A percentile compares a stretch with the other conserved stretches of the same genome.
Conservation (phyloP, 2,329 filamentous ascomycete genomes). For the Neonectria coccinea region DNA sequence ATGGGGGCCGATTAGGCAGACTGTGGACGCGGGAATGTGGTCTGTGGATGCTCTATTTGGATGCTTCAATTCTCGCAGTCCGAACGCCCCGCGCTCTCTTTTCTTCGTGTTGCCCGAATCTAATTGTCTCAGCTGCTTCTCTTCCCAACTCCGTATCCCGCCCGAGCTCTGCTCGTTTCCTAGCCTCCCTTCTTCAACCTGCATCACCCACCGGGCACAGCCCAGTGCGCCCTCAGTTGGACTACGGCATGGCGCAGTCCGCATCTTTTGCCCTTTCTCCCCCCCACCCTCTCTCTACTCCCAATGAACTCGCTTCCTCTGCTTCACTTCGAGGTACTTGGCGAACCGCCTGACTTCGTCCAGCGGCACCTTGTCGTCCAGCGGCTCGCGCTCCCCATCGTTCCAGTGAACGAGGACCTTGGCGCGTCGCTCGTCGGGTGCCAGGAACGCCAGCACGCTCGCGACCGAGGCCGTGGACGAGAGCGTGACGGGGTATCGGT, state of each 20-base stretch:
- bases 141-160: not conserved
- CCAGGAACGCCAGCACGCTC: slow-evolving; percentile 41
- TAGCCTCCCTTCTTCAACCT: slow-evolving; percentile 1
- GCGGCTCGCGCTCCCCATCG: slow-evolving; percentile 39
- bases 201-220: slow-evolving; percentile 14
- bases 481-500: slow-evolving; percentile 38
- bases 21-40: not conserved
- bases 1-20: slow-evolving; percentile 15
- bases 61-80: not conserved
- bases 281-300: slow-evolving; percentile 3
- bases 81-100: slow-evolving; percentile 3
- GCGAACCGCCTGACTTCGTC: slow-evolving; percentile 37
- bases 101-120: not conserved
- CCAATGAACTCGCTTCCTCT: slow-evolving; percentile 43
- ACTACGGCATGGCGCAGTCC: not conserved
- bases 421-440: slow-evolving; percentile 37
- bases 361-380: slow-evolving; percentile 39
- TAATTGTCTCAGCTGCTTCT: not conserved
- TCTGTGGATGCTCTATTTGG: not conserved
- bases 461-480: slow-evolving; percentile 26
- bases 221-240: not conserved
- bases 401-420: slow-evolving; percentile 47
- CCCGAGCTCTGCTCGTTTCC: slow-evolving; percentile 9
- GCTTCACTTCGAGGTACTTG: slow-evolving; percentile 41
- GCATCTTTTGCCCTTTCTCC: slow-evolving; percentile 2